Evolutionary conservation across 371 early-diverging fungal genomes (phyloP).

Genomic region (Rhizomucor miehei): DNA sequence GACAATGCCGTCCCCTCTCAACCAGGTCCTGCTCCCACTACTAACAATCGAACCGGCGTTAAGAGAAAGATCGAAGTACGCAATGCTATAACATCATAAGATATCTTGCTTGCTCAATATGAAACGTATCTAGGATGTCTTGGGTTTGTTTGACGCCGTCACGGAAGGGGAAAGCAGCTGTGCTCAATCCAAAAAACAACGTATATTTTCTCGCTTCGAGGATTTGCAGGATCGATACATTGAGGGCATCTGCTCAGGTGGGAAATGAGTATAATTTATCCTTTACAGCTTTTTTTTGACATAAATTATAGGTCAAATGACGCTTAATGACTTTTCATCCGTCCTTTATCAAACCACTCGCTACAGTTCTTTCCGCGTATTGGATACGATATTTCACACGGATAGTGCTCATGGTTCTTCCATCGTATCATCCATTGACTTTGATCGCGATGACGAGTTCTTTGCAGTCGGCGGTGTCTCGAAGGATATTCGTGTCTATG

Average conservation of each 20-base stretch:
- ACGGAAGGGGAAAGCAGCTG: conserved; percentile 4
- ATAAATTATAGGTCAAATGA: neutral
- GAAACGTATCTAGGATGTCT: neutral
- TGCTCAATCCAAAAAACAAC: conserved; percentile 28
- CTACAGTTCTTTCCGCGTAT: conserved; percentile 58
- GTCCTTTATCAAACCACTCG: conserved; percentile 68
- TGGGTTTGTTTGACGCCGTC: neutral
- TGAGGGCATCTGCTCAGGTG: conserved; percentile 2
- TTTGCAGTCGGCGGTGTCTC: conserved; percentile 95
- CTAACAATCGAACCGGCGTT: neutral
- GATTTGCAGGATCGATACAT: conserved; percentile 75
- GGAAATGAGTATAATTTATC: neutral
- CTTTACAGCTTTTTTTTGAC: too few relatives aligned
- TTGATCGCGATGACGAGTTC: conserved; percentile 86
- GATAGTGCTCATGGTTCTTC: conserved; percentile 63
- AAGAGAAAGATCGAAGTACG: conserved; percentile 4
- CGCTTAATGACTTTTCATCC: conserved; percentile 50
- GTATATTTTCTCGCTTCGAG: conserved; percentile 63
- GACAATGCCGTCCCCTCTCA: neutral
- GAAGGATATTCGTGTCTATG: conserved; percentile 87
- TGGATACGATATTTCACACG: conserved; percentile 77
- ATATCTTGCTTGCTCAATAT: too few relatives aligned
- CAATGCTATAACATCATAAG: neutral
- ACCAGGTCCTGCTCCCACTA: neutral
- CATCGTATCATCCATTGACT: conserved; percentile 91